Evolutionary conservation across 2,329 filamentous ascomycete genomes (phyloP), one percentile per base, ranked within the genome.

Genomic region (Colletotrichum navitas): DNA sequence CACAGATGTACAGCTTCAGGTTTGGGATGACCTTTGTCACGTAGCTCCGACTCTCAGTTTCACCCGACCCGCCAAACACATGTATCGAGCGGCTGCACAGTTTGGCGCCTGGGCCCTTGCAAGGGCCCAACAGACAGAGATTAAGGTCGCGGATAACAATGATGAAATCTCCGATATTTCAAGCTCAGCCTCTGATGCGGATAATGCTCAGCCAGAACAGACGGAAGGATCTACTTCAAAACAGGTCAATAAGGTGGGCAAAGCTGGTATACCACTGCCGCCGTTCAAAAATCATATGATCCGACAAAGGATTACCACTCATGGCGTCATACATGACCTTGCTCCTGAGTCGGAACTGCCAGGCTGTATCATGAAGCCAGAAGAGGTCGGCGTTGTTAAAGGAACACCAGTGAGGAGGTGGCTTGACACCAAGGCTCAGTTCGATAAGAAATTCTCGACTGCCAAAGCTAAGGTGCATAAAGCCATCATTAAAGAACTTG

Each of bases 1-100:
- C 0, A 99, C 96, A 0, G 90, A 97, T 76, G 95, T 98, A 0
- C 94, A 98, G 79, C 86, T 99, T 2, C 96, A 98, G 79, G 92
- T 98, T 1, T 98, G 95, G 95, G 95, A 98, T 69, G 93, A 97
- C 76, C 84, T 98, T 3, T 98, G 96, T 77, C 95, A 98, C 78
- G 95, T 97, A 7, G 91, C 92, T 0, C 94, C 95, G 0, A 98
- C 95, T 0, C 86, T 98, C n/a, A 97, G 94, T 76, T 98, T 97
- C 80, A 98, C 95, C 0, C 89, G 92, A n/a, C 96, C 96, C 0
- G 96, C 95, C 56, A 98, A 98, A 80, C 93, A 93, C 82, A 98
- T 98, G 94, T 98, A 94, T 79, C 89, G 95, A 59, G 93, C 94
- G 1, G 90, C 98, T 63, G 93, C 96, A 0, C 95, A 98, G 76